Percentiles rank a stretch among this genome's conserved stretches.
phyloP scores from a whole-genome alignment of 768 basidiomycete genomes.

The Dentipellis fragilis region DNA sequence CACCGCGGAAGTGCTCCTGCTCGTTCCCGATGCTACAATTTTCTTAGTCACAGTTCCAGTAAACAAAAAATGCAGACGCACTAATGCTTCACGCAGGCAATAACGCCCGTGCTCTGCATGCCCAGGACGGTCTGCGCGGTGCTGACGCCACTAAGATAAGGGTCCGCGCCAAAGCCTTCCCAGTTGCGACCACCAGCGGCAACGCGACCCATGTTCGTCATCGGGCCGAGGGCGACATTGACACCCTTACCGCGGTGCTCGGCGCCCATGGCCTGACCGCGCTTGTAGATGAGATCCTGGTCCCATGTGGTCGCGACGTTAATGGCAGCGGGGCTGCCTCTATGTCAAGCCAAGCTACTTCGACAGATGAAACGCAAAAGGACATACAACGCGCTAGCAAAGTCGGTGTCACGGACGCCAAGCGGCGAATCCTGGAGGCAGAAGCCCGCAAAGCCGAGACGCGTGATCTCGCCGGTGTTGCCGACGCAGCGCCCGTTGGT shows the following conservation, averaged over 20 bases:
- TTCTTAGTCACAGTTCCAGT: background rate
- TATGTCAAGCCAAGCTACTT: background rate
- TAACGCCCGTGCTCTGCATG: constrained; percentile 69
- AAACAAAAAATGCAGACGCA: constrained; percentile 52
- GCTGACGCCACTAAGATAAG: constrained; percentile 72
- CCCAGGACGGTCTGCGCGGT: constrained; percentile 78
- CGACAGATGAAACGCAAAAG: background rate
- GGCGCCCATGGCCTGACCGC: constrained; percentile 70
- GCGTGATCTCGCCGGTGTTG: constrained; percentile 35
- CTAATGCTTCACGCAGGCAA: constrained; percentile 81
- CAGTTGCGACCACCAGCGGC: constrained; percentile 81
- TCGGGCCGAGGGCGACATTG: constrained; percentile 65
- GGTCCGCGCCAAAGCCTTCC: constrained; percentile 94
- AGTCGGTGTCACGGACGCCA: constrained; percentile 69
- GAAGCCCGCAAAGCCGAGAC: constrained; percentile 44
- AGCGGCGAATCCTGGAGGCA: constrained; percentile 74
- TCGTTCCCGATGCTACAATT: constrained; percentile 31
- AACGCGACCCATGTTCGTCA: constrained; percentile 82
- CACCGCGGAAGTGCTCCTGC: constrained; percentile 48
- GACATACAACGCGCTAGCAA: constrained; percentile 50
- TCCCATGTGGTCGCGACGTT: constrained; percentile 43
- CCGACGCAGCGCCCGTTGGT: constrained; percentile 55
- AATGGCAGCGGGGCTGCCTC: background rate
- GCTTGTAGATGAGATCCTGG: constrained; percentile 62
- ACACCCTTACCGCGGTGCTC: constrained; percentile 83